Conservation (phyloP, 2,329 filamentous ascomycete species). For the Aureobasidium pullulans region DNA sequence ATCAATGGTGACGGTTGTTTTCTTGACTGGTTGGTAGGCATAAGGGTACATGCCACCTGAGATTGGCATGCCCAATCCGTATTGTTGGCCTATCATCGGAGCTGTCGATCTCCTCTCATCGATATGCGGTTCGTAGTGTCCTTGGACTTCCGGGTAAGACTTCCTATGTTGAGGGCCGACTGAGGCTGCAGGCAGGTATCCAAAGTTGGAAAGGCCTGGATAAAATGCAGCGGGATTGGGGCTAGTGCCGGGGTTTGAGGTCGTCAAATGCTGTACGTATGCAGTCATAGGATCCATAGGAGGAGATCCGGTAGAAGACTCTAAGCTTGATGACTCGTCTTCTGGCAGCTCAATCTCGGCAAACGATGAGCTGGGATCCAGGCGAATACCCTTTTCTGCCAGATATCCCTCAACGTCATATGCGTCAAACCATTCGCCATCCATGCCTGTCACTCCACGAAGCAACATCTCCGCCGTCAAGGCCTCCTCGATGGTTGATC, state of each 20-base stretch:
- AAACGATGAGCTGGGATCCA: conserved; percentile 55
- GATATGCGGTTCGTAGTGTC: neutral
- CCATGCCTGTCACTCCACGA: conserved; percentile 50
- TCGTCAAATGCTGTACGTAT: neutral
- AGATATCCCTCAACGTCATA: conserved; percentile 73
- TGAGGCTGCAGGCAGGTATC: neutral
- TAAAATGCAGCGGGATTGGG: neutral
- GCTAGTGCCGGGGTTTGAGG: neutral
- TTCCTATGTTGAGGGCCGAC: neutral
- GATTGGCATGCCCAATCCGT: neutral
- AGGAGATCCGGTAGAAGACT: neutral
- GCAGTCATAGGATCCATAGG: neutral
- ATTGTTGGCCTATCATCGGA: neutral
- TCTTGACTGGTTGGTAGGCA: neutral
- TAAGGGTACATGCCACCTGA: neutral
- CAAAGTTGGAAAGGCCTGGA: neutral
- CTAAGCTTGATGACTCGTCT: neutral
- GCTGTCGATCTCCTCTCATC: neutral
- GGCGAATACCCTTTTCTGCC: conserved; percentile 52
- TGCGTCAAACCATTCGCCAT: conserved; percentile 69
- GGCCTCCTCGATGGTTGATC: conserved; percentile 21
- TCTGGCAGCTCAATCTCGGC: conserved; percentile 49
- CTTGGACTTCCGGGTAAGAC: neutral
- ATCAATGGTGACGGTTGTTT: neutral
- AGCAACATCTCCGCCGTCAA: conserved; percentile 33